Percentiles rank a stretch among this genome's conserved stretches.
Conservation (phyloP, 208 protist species). For the Acanthamoeba lenticulata region DNA sequence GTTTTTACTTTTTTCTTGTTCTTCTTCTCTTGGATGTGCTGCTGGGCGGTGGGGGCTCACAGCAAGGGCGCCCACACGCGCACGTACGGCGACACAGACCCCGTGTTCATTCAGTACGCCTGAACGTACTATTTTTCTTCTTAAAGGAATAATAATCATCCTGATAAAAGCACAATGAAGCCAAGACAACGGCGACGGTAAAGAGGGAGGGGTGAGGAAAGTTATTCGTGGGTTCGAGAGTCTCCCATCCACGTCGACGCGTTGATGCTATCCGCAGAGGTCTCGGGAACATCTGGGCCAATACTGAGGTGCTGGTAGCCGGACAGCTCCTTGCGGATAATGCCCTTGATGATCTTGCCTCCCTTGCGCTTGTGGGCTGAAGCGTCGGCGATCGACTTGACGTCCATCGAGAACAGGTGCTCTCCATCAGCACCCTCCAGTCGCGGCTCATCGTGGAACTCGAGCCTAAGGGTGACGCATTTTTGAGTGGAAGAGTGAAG, state of each 20-base stretch:
- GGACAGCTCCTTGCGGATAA: neutral
- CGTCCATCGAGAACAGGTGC: slow-evolving; percentile 28
- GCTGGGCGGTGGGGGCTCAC: neutral
- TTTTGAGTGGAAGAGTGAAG: neutral
- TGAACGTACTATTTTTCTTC: neutral
- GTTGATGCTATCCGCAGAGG: neutral
- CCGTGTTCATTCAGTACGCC: slow-evolving; percentile 20
- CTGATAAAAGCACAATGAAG: too few relatives aligned
- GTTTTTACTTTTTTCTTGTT: too few relatives aligned
- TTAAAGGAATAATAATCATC: too few relatives aligned
- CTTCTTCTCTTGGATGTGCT: too few relatives aligned
- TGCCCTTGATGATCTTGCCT: slow-evolving; percentile 22
- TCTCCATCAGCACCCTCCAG: neutral
- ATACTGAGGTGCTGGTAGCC: neutral
- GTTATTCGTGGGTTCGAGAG: too few relatives aligned
- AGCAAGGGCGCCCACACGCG: slow-evolving; percentile 55
- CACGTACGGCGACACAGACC: slow-evolving; percentile 51
- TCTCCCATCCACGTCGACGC: neutral
- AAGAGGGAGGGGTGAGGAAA: too few relatives aligned
- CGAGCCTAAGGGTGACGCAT: neutral
- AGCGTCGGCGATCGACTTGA: slow-evolving; percentile 37
- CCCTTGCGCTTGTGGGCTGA: slow-evolving; percentile 32
- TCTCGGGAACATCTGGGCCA: too few relatives aligned
- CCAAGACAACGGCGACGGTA: too few relatives aligned
- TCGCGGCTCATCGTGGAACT: slow-evolving; percentile 41